phyloP scores from a whole-genome alignment of 306 rosid species.

The Quercus dentata region DNA sequence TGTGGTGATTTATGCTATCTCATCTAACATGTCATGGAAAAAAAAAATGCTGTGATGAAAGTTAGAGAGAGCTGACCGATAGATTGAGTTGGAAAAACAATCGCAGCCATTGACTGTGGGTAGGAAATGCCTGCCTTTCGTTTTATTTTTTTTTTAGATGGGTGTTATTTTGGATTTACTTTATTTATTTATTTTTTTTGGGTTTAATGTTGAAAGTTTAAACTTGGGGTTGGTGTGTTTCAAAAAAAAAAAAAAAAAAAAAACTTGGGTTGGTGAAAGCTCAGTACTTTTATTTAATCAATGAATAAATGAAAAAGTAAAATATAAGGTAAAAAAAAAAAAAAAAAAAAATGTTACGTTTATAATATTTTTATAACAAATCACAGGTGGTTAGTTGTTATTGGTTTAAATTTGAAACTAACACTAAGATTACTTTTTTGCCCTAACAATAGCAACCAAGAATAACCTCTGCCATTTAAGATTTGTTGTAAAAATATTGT shows the following conservation, averaged over 20 bases:
- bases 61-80: constrained; percentile 40
- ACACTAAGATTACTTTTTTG: no score
- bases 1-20: constrained; percentile 29
- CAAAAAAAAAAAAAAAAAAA: no score
- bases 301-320: no score
- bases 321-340: no score
- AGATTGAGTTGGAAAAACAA: constrained; percentile 21
- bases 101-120: constrained; percentile 42
- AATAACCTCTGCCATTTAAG: fast-evolving
- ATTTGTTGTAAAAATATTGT: no score
- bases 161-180: background rate
- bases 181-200: background rate
- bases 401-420: no score
- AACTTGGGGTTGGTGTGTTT: background rate
- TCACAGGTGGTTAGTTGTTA: no score
- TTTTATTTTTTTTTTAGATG: background rate
- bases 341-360: fast-evolving
- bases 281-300: no score
- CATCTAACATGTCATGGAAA: constrained; percentile 15
- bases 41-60: constrained; percentile 13
- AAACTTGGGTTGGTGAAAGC: no score
- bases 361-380: no score
- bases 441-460: no score
- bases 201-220: background rate
- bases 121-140: constrained; percentile 53